Evolutionary conservation across 345 rosid species (phyloP), one percentile per base, ranked within the genome.

Genomic region (Diplotaxis tenuifolia): DNA sequence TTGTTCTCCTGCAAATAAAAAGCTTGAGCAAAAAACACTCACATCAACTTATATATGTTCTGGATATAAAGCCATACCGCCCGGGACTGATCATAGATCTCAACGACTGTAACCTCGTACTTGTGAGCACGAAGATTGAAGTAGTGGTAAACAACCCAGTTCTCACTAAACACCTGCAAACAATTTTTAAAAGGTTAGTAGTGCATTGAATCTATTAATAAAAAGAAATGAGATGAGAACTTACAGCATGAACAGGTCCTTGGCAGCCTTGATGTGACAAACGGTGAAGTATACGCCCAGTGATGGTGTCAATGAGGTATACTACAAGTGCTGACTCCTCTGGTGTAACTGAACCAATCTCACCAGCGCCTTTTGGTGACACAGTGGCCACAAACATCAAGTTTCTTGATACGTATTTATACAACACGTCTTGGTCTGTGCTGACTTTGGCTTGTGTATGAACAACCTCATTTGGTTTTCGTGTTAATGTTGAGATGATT

Each of bases 111-210:
- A 88, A 96, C 88, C 86, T 96, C 99, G 65, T 86, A 86, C 87
- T 96, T 90, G 81, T 96, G 99, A 10, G 96, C 97, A 83, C 97
- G 85, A 50, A 96, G 93, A 80, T 92, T 96, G 83, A 96, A 96
- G 78, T 92, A 89, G 87, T 96, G 99, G 82, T 96, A 96, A 34
- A 96, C 87, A 80, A 92, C 94, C 99, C 99, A 96, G 75, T 96
- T 96, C 75, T 96, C 99, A 77, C 98, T 96, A 34, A 92, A 82
- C 45, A 96, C 96, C 99, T 96, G 86, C 68, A 83, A 81, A 72
- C 32, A 60, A 36, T 70, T 34, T 72, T 32, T 34, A 42, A 62
- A 84, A 20, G 27, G 38, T 61, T 79, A 59, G 18, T 63, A n/a
- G n/a, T 23, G 71, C 68, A 57, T 19, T 34, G 67, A n/a, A 68